Percentiles rank a stretch among this genome's conserved stretches.
These are phyloP conservation scores for Phytophthora agathidicida DNA, from an alignment of 352 stramenopile genomes.

Conservation along the genomic window DNA sequence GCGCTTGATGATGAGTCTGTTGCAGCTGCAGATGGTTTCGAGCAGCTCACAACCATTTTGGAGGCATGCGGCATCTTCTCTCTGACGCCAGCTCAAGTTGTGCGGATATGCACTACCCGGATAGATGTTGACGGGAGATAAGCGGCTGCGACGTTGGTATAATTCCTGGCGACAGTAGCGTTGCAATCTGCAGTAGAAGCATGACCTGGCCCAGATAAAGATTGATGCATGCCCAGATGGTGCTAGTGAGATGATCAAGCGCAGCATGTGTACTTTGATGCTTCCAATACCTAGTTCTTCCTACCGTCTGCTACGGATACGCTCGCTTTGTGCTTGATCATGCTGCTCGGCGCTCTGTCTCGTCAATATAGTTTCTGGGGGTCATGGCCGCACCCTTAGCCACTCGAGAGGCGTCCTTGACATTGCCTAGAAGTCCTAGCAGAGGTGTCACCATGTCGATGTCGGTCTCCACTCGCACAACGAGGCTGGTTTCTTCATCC, in stretches of 20 bases:
- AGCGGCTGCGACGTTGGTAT: background rate
- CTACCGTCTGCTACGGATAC: conserved; percentile 3
- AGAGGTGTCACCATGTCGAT: conserved; percentile 37
- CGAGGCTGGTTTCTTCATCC: conserved; percentile 41
- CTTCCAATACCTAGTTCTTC: conserved; percentile 1
- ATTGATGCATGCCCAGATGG: conserved; percentile 11
- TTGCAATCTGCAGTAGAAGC: conserved; percentile 14
- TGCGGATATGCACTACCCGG: conserved; percentile 35
- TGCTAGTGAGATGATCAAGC: conserved; percentile 10
- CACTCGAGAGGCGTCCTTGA: conserved; percentile 31
- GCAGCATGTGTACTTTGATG: conserved; percentile 5
- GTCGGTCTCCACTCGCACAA: conserved; percentile 33
- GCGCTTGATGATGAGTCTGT: conserved; percentile 41
- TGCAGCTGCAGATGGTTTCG: conserved; percentile 25
- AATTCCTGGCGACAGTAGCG: background rate
- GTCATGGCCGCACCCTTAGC: conserved; percentile 25
- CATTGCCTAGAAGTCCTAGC: conserved; percentile 27
- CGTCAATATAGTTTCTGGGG: conserved; percentile 17
- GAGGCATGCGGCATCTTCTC: conserved; percentile 64
- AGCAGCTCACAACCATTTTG: conserved; percentile 76
- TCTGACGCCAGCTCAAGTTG: conserved; percentile 53
- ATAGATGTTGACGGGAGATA: conserved; percentile 23
- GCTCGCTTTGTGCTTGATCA: background rate
- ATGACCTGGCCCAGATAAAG: background rate
- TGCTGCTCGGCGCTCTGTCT: background rate